These are phyloP conservation scores for Neurospora sp. DNA, from an alignment of 495 filamentous ascomycete genomes.

Conservation along the genomic window DNA sequence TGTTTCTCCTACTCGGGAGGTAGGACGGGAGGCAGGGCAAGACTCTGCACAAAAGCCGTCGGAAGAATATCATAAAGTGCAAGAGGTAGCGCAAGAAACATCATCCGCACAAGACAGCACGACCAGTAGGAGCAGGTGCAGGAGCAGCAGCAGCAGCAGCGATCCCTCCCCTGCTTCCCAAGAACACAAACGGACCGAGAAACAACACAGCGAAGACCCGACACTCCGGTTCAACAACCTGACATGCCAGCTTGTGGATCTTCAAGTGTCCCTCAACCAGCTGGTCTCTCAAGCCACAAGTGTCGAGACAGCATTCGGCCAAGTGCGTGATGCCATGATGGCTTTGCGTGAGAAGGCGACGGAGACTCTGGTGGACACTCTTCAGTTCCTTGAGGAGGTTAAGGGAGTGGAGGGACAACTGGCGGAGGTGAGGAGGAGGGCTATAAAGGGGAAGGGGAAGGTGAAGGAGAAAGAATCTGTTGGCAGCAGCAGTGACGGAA, in stretches of 20 bases:
- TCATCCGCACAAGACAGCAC: background rate
- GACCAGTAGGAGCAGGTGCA: background rate
- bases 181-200: background rate
- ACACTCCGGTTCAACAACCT: background rate
- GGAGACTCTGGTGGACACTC: background rate
- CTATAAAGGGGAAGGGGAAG: background rate
- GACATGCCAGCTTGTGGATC: fast-evolving
- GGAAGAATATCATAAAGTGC: background rate
- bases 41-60: background rate
- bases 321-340: background rate
- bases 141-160: background rate
- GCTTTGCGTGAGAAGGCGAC: background rate
- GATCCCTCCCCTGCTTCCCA: background rate
- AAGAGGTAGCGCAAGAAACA: background rate
- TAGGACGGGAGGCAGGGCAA: background rate
- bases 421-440: background rate
- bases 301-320: background rate
- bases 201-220: background rate
- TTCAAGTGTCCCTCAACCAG: background rate
- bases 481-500: background rate
- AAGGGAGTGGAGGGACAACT: background rate
- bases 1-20: background rate
- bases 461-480: background rate
- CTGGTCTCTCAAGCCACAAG: background rate
- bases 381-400: background rate